These are phyloP conservation scores for Eustoma russellianum DNA, from an alignment of 257 asterid species.

Conservation along the genomic window DNA sequence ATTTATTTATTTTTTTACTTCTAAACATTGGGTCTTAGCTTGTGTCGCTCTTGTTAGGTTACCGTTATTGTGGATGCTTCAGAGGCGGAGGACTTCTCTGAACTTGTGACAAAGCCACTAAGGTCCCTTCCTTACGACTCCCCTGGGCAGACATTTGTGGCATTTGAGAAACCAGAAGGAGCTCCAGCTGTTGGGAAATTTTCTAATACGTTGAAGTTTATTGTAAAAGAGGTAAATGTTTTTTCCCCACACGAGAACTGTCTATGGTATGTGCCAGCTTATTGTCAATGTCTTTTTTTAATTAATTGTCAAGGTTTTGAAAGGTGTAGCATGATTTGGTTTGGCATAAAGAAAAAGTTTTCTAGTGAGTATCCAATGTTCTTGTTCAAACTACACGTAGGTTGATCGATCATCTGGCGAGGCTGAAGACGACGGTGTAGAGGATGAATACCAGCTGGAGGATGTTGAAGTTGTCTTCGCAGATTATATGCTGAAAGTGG, in stretches of 20 bases:
- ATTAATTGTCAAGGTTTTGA: too few species aligned
- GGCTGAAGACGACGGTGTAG: conserved; percentile 92
- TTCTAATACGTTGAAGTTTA: conserved; percentile 74
- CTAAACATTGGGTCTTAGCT: conserved; percentile 7
- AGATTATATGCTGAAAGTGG: conserved; percentile 82
- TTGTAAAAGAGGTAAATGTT: conserved; percentile 75
- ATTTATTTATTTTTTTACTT: conserved; percentile 2
- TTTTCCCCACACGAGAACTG: not conserved
- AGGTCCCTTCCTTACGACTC: conserved; percentile 84
- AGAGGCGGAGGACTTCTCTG: conserved; percentile 93
- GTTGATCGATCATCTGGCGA: conserved; percentile 94
- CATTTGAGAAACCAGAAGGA: conserved; percentile 94
- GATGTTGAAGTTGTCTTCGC: conserved; percentile 91
- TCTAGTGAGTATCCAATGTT: not conserved
- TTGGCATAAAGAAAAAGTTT: too few species aligned
- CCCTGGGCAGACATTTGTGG: conserved; percentile 87
- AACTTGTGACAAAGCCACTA: conserved; percentile 71
- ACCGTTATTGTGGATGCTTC: conserved; percentile 90
- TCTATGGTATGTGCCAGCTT: too few species aligned
- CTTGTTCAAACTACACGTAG: conserved; percentile 19
- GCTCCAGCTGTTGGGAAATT: conserved; percentile 84
- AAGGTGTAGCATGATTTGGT: too few species aligned
- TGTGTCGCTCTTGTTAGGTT: conserved; percentile 44
- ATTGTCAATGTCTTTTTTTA: too few species aligned
- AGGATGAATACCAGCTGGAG: conserved; percentile 96